These are phyloP conservation scores for Pugionium cornutum DNA, from an alignment of 345 rosid species.

Conservation along the genomic window DNA sequence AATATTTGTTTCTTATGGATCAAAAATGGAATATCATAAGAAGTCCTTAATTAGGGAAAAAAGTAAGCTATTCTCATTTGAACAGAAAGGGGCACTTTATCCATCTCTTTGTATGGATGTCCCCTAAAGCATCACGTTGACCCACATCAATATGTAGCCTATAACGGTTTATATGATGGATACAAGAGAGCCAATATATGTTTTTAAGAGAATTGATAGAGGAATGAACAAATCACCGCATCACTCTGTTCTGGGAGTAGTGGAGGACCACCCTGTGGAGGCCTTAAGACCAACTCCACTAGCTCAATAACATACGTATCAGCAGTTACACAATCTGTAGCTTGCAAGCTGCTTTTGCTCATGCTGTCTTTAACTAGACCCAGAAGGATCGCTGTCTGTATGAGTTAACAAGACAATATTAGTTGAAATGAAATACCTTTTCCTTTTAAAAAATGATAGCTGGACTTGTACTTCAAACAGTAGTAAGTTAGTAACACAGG, in stretches of 20 bases:
- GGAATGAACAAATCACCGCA: conserved; percentile 49
- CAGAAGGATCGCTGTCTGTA: conserved; percentile 74
- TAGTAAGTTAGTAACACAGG: not conserved
- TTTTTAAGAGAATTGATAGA: not conserved
- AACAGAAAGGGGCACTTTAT: not conserved
- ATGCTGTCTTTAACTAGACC: conserved; percentile 67
- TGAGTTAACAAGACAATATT: conserved; percentile 11
- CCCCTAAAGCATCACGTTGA: not conserved
- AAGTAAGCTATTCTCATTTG: conserved; percentile 9
- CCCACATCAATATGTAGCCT: not conserved
- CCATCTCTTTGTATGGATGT: not conserved
- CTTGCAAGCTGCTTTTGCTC: conserved; percentile 41
- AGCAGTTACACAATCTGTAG: conserved; percentile 35
- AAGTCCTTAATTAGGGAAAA: not conserved
- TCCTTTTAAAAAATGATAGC: not conserved
- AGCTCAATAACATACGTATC: conserved; percentile 56
- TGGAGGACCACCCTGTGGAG: conserved; percentile 84
- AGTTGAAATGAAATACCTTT: not conserved
- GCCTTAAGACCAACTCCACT: conserved; percentile 71
- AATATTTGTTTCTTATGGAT: too few species aligned
- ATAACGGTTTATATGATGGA: conserved; percentile 13
- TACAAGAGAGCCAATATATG: not conserved
- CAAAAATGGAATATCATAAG: not conserved
- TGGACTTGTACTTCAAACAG: conserved; percentile 8
- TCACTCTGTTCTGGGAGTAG: conserved; percentile 75